Percentiles rank a stretch among this genome's conserved stretches.
Evolutionary conservation across 2,329 filamentous ascomycete species (phyloP).

Genomic region (Penicillium sp.): DNA sequence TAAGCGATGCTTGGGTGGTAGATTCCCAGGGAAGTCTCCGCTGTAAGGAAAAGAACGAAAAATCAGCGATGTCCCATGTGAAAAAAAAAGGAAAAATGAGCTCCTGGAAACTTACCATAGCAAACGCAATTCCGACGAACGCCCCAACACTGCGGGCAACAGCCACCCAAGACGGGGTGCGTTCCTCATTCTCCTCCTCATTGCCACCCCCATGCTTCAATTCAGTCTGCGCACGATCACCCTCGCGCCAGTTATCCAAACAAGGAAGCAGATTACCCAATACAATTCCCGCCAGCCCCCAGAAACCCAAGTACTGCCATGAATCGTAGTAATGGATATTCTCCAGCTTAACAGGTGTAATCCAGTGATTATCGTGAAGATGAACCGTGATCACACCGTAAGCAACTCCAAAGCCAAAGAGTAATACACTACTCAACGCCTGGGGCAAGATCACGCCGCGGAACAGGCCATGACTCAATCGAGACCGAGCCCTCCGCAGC

Average conservation of each 20-base stretch:
- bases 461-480: slow-evolving; percentile 38
- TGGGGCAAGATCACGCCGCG: slow-evolving; percentile 52
- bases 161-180: slow-evolving; percentile 61
- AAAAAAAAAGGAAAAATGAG: neutral
- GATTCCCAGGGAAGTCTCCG: slow-evolving; percentile 90
- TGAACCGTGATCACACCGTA: slow-evolving; percentile 80
- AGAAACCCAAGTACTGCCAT: slow-evolving; percentile 70
- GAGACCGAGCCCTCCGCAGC: slow-evolving; percentile 35
- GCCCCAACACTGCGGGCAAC: slow-evolving; percentile 66
- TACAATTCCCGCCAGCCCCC: slow-evolving; percentile 74
- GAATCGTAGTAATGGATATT: slow-evolving; percentile 50
- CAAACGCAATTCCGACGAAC: slow-evolving; percentile 70
- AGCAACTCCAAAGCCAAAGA: slow-evolving; percentile 74
- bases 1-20: slow-evolving; percentile 85
- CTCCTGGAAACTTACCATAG: slow-evolving; percentile 63
- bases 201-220: slow-evolving; percentile 26
- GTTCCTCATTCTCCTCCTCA: slow-evolving; percentile 30
- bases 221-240: slow-evolving; percentile 38
- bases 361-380: slow-evolving; percentile 64
- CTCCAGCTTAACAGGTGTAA: slow-evolving; percentile 61
- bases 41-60: slow-evolving; percentile 45
- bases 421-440: slow-evolving; percentile 56
- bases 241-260: slow-evolving; percentile 73
- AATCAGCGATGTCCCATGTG: slow-evolving; percentile 9
- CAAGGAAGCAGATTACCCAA: slow-evolving; percentile 78